These are phyloP conservation scores for Xylaria sp. DNA, from an alignment of 2,329 filamentous ascomycete species.

Conservation along the genomic window DNA sequence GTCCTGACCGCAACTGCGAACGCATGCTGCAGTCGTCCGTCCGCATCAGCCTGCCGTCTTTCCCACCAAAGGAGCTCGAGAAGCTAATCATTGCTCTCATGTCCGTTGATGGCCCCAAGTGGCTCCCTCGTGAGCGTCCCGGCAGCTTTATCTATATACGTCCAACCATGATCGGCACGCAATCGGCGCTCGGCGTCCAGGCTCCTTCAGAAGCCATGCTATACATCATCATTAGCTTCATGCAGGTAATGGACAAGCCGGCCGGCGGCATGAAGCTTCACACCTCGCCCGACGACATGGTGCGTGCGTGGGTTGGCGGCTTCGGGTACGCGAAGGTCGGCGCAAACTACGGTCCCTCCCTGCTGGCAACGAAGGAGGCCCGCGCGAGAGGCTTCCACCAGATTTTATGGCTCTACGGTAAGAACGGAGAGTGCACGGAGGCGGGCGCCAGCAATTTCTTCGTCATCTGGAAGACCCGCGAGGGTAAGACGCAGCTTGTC, in stretches of 20 bases:
- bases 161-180: constrained; percentile 86
- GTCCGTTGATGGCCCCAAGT: constrained; percentile 77
- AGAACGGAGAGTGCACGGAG: constrained; percentile 83
- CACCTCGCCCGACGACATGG: constrained; percentile 81
- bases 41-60: constrained; percentile 73
- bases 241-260: constrained; percentile 65
- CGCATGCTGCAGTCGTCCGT: constrained; percentile 61
- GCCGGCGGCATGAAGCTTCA: constrained; percentile 75
- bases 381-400: constrained; percentile 80
- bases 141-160: constrained; percentile 85
- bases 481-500: constrained; percentile 74
- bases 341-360: constrained; percentile 89
- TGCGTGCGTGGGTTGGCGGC: constrained; percentile 92
- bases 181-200: constrained; percentile 81
- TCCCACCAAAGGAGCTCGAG: constrained; percentile 70
- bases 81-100: constrained; percentile 73
- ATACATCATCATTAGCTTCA: constrained; percentile 78
- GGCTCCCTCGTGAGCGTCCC: constrained; percentile 76
- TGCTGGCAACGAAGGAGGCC: constrained; percentile 82
- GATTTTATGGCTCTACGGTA: constrained; percentile 92
- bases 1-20: constrained; percentile 69
- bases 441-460: constrained; percentile 95
- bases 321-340: constrained; percentile 94
- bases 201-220: constrained; percentile 84
- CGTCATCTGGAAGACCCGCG: constrained; percentile 76